phyloP scores from a whole-genome alignment of 305 asterid genomes.

The Fraxinus xanthoxyloides region DNA sequence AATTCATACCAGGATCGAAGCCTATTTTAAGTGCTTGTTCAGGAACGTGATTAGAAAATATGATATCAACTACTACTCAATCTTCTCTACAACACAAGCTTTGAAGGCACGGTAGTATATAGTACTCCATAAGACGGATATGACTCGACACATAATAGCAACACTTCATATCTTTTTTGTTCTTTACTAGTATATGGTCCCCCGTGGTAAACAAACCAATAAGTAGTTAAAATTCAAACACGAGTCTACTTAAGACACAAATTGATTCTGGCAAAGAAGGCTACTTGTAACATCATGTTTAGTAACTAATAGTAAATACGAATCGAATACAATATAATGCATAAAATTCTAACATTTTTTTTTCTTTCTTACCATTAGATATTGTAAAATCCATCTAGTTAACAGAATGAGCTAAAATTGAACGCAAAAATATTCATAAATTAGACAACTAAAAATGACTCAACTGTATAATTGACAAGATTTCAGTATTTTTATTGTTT shows the following conservation, averaged over 20 bases:
- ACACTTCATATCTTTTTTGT: background rate
- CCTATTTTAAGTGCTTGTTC: background rate
- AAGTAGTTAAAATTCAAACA: background rate
- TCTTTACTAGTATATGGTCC: background rate
- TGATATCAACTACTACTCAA: background rate
- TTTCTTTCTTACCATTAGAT: background rate
- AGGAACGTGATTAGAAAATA: background rate
- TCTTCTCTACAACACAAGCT: background rate
- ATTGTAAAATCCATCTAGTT: background rate
- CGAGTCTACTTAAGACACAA: background rate
- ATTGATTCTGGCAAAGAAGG: background rate
- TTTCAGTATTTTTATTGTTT: background rate
- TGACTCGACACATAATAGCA: background rate
- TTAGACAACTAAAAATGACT: background rate
- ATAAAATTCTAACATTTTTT: background rate
- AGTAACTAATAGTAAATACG: too few relatives aligned
- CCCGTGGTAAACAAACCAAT: background rate
- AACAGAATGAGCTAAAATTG: background rate
- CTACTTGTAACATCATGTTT: background rate
- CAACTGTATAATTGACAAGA: background rate
- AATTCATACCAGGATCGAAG: background rate
- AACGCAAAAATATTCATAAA: background rate
- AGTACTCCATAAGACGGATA: background rate
- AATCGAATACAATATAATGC: background rate
- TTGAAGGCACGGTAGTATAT: background rate